These are phyloP conservation scores for Paratinospora sagittata DNA, from an alignment of 164 flowering plant species.

Conservation along the genomic window DNA sequence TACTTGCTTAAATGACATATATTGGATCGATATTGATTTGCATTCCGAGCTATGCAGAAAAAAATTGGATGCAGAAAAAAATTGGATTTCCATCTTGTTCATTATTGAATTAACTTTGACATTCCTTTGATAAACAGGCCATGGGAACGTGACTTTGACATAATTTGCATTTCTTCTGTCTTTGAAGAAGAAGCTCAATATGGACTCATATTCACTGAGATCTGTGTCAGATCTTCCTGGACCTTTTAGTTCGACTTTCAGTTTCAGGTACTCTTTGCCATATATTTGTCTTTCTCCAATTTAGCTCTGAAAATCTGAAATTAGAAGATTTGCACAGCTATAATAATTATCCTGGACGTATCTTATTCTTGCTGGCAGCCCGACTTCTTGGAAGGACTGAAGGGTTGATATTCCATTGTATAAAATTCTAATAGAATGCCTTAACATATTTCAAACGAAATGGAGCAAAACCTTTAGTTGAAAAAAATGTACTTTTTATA, in stretches of 20 bases:
- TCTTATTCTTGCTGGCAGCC: too few species aligned
- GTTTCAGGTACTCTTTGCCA: constrained; percentile 57
- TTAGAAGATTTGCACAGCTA: neutral
- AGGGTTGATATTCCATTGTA: too few species aligned
- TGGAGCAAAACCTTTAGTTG: neutral
- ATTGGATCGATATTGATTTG: too few species aligned
- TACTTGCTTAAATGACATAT: too few species aligned
- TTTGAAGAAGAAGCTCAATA: constrained; percentile 20
- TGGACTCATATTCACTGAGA: constrained; percentile 66
- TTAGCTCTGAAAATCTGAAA: neutral
- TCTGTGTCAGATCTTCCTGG: constrained; percentile 75
- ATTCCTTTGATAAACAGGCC: constrained; percentile 5
- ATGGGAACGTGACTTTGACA: constrained; percentile 1
- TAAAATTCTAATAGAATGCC: neutral
- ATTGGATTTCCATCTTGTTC: neutral
- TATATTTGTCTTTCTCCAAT: neutral
- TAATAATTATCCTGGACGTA: too few species aligned
- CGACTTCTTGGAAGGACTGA: too few species aligned
- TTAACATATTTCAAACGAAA: neutral
- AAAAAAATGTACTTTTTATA: too few species aligned
- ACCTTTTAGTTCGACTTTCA: constrained; percentile 69
- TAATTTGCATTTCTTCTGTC: constrained; percentile 7
- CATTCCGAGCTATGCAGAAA: too few species aligned
- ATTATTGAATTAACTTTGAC: neutral
- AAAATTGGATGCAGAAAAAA: too few species aligned